Base-by-base conservation (phyloP, 164 flowering plant genomes). In the Stephania yunnanensis region DNA sequence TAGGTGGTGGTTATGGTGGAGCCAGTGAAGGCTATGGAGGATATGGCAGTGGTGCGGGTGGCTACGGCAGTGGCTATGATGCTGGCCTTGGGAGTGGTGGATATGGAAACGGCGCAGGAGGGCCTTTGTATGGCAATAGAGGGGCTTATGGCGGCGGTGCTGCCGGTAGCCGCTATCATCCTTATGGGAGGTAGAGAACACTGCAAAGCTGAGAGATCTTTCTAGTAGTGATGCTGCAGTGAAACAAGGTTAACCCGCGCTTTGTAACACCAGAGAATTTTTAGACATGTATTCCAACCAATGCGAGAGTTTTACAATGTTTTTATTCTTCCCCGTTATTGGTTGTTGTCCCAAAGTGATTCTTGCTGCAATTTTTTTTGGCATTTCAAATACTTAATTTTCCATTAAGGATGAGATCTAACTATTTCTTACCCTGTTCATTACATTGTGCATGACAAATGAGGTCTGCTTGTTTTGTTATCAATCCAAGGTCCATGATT, bases 1-100 rank as follows among this genome's bases (percentile, higher is more conserved):
- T 87, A 61, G 90, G 87, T 30, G 81, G 84, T 77, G 85, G 86
- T 67, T 89, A 87, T 76, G 91, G 91, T 78, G 90, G 90, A 71
- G 80, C 85, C 42, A 79, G 85, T 42, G 92, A 85, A 17, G 78
- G 83, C 73, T 87, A 85, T 76, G 88, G 90, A 10, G 92, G 86
- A 72, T 85, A 81, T 81, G 88, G 87, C 20, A 77, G 77, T 70
- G 81, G 75, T 64, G 74, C 74, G 19, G 71, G 80, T 31, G 83
- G 84, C 79, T 84, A 82, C 81, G 90, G 87, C 0, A 73, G 86
- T 75, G 71, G 85, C 68, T 86, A 83, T 64, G 85, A 74, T 46
- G 68, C 83, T 10, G 81, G 66, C 66, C 66, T 61, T 61, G 66
- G 88, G 11, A 65, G 78, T 12, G 87, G 86, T 72, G 87, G 89